Conservation (phyloP, 2,329 filamentous ascomycete species). For the Ceratocystiopsis sp. region DNA sequence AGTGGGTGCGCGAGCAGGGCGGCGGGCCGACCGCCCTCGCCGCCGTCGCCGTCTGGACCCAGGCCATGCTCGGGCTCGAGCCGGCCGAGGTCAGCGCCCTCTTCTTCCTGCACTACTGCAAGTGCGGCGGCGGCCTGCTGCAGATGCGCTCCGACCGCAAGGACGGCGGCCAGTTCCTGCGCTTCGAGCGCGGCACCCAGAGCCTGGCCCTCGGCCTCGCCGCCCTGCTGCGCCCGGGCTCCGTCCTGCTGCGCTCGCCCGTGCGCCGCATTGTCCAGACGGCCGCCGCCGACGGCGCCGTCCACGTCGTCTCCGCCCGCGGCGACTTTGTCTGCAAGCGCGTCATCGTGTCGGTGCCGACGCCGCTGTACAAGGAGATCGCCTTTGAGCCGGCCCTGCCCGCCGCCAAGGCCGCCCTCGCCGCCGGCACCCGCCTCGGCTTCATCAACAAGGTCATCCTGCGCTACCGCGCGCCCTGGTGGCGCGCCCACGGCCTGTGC, state of each 20-base stretch:
- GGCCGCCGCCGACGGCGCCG: not conserved
- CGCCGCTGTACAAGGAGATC: constrained; percentile 16
- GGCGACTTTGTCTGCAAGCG: constrained; percentile 2
- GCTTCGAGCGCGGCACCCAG: constrained; percentile 30
- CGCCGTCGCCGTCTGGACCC: constrained; percentile 6
- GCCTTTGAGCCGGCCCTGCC: constrained; percentile 27
- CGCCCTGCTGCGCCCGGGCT: not conserved
- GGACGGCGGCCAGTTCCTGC: constrained; percentile 34
- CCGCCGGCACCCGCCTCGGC: constrained; percentile 21
- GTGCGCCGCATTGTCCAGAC: constrained; percentile 2
- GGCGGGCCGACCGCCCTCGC: constrained; percentile 1
- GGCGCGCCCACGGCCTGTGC: constrained; percentile 21
- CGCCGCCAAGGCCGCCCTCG: constrained; percentile 11
- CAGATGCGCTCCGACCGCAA: constrained; percentile 35
- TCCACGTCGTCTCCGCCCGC: not conserved
- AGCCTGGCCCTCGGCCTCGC: constrained; percentile 8
- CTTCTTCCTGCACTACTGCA: constrained; percentile 39
- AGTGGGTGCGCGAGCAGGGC: constrained; percentile 2
- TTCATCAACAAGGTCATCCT: constrained; percentile 35
- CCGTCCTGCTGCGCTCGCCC: constrained; percentile 1
- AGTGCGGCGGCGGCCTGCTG: constrained; percentile 31
- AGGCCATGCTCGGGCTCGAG: constrained; percentile 26
- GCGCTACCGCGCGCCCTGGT: constrained; percentile 22
- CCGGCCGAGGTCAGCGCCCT: constrained; percentile 30
- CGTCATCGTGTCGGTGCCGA: constrained; percentile 7